These are phyloP conservation scores for Giardia muris DNA, from an alignment of 208 protist species.

Conservation along the genomic window DNA sequence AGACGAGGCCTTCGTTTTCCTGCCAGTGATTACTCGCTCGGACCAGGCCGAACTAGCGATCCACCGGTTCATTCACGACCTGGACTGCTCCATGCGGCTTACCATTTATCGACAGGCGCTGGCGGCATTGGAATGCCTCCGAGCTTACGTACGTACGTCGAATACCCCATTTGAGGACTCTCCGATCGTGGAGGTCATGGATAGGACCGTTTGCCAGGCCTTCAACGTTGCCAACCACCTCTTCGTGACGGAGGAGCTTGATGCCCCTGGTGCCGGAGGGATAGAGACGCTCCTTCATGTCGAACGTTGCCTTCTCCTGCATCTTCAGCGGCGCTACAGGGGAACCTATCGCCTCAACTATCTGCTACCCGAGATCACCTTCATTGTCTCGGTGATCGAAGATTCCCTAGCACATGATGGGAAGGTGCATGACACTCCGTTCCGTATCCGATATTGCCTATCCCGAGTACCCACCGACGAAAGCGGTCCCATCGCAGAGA, in stretches of 20 bases:
- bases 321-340: background rate
- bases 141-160: background rate
- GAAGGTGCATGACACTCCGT: no score
- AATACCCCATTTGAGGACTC: background rate
- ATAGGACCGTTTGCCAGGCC: background rate
- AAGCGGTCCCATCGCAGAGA: background rate
- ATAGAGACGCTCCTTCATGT: background rate
- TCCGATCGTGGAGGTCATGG: background rate
- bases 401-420: background rate
- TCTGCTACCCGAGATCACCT: background rate
- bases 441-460: background rate
- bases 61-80: background rate
- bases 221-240: background rate
- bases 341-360: background rate
- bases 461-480: background rate
- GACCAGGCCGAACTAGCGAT: background rate
- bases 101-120: background rate
- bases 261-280: background rate
- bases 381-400: background rate
- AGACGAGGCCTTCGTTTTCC: background rate
- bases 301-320: background rate
- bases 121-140: background rate
- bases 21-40: background rate
- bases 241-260: background rate
- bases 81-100: background rate